Evolutionary conservation across 176 grass and related monocot genomes (phyloP), one percentile per base, ranked within the genome.

Genomic region (Saccharum officinarum): DNA sequence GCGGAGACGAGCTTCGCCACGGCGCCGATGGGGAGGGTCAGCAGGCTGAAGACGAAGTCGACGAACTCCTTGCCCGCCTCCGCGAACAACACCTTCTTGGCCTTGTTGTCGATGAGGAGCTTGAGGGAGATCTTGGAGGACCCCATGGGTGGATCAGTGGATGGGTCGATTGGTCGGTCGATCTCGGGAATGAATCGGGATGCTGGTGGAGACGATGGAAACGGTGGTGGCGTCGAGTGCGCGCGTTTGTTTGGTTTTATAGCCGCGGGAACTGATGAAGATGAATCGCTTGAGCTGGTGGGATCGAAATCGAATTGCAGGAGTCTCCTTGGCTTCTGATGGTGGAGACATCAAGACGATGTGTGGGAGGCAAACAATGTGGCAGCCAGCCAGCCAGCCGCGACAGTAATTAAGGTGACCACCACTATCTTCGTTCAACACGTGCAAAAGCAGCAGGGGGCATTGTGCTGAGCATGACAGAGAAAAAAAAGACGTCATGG

Each of bases 31-130:
- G 92, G 92, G 0, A 94, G 86, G 0, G 33, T 79, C 0, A 93
- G 71, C 0, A 93, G 59, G 75, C 78, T 76, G 78, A 93, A 91
- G 1, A 91, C 30, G 80, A 94, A 89, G 78, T 91, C 92, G 0
- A 89, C 86, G 52, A 94, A 84, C 64, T 91, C 89, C 50, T 92
- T 92, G 0, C 57, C 77, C 1, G 86, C 86, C 16, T 92, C 90
- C 0, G 89, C 85, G 16, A 88, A 88, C 0, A 88, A 64, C 1
- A 91, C 85, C 23, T 76, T 80, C 47, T 88, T 91, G 0, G 78
- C 52, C 67, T 88, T 88, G 55, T 10, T 46, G 15, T 88, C 82
- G 11, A 92, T 59, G 4, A 88, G 67, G 4, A 92, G 82, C 86
- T 85, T 92, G 7, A 92, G 41, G 0, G 59, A 73, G 82, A 88